Evolutionary conservation across 345 rosid genomes (phyloP), one percentile per base, ranked within the genome.

Genomic region (Syzygium oleosum): DNA sequence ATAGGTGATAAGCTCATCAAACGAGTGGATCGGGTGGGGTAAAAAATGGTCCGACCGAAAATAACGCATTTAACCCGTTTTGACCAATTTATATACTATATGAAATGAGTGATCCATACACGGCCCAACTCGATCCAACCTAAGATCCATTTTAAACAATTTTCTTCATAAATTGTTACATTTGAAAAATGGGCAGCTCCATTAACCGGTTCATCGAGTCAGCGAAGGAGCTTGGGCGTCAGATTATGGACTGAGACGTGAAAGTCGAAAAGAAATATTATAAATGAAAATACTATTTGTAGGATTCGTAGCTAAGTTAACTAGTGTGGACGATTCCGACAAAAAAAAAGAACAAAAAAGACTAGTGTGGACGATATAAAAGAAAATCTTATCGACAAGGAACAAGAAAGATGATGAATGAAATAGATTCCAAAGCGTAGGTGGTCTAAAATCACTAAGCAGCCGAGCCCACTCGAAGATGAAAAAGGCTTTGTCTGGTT

Each of bases 11-110:
- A 1, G 15, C 4, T 7, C 7, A 0, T 25, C 29, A 58, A 58
- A 58, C 1, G 0, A 2, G 3, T 58, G 29, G 29, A 25, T 58
- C 0, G 15, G 1, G n/a, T 1, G 9, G 27, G 43, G 43, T 41
- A 41, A 41, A 56, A 56, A 56, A 56, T 56, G 61, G n/a, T 56
- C 22, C 4, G 2, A 56, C n/a, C n/a, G 9, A 56, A 23, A 56
- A 22, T 56, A 9, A 56, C 12, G 5, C 61, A 23, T 56, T 23
- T 9, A 56, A 56, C 61, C 25, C 2, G 5, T 56, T 22, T 27
- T 27, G 15, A 11, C 12, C 5, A 6, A 25, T 58, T 4, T 58
- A 10, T 58, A 58, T 58, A 11, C 27, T 11, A 25, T 25, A 58
- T 6, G 12, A 58, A 11, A 58, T 25, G 1, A 25, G 65, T 11